Conservation (phyloP, 78 protist genomes). For the Dictyostelium citrinum region DNA sequence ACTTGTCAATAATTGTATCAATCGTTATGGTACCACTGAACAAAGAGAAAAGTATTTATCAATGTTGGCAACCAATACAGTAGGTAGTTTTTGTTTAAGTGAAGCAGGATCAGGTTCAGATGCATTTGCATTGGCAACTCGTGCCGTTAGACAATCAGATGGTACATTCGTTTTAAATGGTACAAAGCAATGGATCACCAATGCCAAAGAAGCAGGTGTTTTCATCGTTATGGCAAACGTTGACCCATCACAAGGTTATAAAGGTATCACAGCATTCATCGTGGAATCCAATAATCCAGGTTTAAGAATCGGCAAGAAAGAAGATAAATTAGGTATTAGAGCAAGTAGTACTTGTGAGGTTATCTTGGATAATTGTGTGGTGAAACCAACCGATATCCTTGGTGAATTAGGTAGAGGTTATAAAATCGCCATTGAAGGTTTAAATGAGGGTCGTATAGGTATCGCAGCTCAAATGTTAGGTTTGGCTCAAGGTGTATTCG, state of each 20-base stretch:
- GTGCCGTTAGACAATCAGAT: constrained; percentile 82
- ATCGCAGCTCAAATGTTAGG: constrained; percentile 97
- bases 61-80: constrained; percentile 76
- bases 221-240: constrained; percentile 95
- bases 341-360: constrained; percentile 94
- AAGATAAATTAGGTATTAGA: constrained; percentile 95
- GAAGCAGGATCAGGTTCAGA: constrained; percentile 93
- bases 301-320: constrained; percentile 90
- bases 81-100: constrained; percentile 94
- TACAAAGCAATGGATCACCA: constrained; percentile 95
- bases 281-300: constrained; percentile 89
- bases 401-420: constrained; percentile 94
- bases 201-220: constrained; percentile 91
- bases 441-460: constrained; percentile 97
- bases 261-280: constrained; percentile 97
- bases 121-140: constrained; percentile 93
- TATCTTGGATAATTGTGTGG: constrained; percentile 84
- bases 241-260: constrained; percentile 78
- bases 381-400: constrained; percentile 76
- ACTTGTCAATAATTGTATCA: constrained; percentile 75
- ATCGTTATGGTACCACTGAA: constrained; percentile 81
- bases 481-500: constrained; percentile 96
- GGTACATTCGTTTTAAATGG: constrained; percentile 94
- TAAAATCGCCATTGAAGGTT: constrained; percentile 94
- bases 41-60: constrained; percentile 85